A percentile compares a stretch with the other conserved stretches of the same genome.
Conservation (phyloP, 2,329 filamentous ascomycete genomes). For the Trichophyton rubrum region DNA sequence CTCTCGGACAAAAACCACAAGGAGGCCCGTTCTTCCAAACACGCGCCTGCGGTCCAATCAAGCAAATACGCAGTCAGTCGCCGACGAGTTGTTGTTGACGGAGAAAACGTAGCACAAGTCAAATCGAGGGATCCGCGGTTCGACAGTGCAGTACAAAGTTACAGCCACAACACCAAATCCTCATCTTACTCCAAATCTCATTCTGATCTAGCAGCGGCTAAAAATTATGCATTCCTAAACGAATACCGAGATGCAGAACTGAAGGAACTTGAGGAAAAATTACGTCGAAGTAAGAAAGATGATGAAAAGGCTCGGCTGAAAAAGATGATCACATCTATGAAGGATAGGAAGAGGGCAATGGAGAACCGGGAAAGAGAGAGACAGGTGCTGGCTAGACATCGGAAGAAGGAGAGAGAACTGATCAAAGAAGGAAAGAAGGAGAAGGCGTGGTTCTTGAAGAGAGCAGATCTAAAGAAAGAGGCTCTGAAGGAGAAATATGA, state of each 20-base stretch:
- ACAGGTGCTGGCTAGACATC: conserved; percentile 60
- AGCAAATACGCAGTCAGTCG: conserved; percentile 76
- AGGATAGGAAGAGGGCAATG: conserved; percentile 61
- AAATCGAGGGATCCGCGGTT: conserved; percentile 82
- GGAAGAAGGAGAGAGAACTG: conserved; percentile 68
- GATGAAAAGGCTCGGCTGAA: conserved; percentile 57
- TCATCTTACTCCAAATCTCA: conserved; percentile 38
- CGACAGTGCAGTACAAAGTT: conserved; percentile 46
- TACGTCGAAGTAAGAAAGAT: conserved; percentile 55
- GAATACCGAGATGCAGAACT: conserved; percentile 81
- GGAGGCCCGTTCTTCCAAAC: conserved; percentile 50
- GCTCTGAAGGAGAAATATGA: conserved; percentile 67
- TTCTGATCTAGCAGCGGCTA: conserved; percentile 34
- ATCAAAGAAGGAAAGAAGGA: conserved; percentile 69
- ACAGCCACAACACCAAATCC: conserved; percentile 17
- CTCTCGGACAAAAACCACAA: conserved; percentile 22
- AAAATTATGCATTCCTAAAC: conserved; percentile 77
- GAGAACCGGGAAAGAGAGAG: conserved; percentile 56
- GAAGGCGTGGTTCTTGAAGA: conserved; percentile 84
- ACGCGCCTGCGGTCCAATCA: conserved; percentile 72
- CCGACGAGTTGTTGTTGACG: conserved; percentile 57
- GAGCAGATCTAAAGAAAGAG: conserved; percentile 78
- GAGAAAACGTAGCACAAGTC: conserved; percentile 32
- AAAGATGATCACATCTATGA: conserved; percentile 61
- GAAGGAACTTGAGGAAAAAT: conserved; percentile 53